Evolutionary conservation across 768 basidiomycete genomes (phyloP).

Genomic region (Chalciporus pseudorubinellus): DNA sequence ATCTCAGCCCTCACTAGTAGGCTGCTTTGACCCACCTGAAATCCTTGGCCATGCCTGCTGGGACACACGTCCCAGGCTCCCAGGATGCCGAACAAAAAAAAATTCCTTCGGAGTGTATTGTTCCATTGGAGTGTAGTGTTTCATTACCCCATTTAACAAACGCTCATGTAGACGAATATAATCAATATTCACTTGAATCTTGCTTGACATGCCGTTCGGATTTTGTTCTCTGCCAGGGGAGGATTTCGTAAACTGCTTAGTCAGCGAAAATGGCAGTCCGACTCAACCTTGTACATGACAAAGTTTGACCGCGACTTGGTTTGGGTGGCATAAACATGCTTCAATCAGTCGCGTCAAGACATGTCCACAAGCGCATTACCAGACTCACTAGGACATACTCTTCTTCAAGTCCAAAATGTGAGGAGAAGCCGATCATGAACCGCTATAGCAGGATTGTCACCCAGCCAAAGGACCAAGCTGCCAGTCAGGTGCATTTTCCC

Average conservation of each 20-base stretch:
- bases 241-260: too few relatives aligned
- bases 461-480: conserved; percentile 91
- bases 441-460: conserved; percentile 81
- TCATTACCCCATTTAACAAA: too few relatives aligned
- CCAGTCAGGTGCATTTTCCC: conserved; percentile 66
- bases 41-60: not conserved
- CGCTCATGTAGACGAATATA: too few relatives aligned
- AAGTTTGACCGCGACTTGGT: not conserved
- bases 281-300: conserved; percentile 9
- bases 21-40: not conserved
- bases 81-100: too few relatives aligned
- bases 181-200: too few relatives aligned
- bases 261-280: conserved; percentile 3
- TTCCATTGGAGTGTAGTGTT: too few relatives aligned
- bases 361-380: conserved; percentile 9
- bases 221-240: too few relatives aligned
- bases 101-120: too few relatives aligned
- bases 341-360: conserved; percentile 21
- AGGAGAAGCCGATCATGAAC: conserved; percentile 50
- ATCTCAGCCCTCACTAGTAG: too few relatives aligned
- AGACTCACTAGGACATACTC: conserved; percentile 36
- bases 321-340: conserved; percentile 16
- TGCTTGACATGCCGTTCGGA: too few relatives aligned
- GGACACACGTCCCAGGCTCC: too few relatives aligned
- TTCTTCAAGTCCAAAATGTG: conserved; percentile 38